Evolutionary conservation across 2,329 filamentous ascomycete species (phyloP), one percentile per base, ranked within the genome.

Genomic region (Penicillium sclerotigenum): DNA sequence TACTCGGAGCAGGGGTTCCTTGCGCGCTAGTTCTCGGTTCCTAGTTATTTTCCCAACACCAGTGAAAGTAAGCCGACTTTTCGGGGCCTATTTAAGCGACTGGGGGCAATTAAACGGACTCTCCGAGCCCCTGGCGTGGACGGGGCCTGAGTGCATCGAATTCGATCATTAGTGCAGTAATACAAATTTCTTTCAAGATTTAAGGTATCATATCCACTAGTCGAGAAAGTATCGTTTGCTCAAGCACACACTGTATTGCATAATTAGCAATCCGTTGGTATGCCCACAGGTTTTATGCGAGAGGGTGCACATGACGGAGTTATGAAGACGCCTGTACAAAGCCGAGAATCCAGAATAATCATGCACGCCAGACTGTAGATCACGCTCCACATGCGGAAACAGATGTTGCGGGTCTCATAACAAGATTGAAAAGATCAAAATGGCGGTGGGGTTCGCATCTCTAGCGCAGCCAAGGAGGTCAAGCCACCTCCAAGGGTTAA

Each of bases 401-500:
- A 22, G 33, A 48, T 18, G 7, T 9, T 47, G 49, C 45, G 52
- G 56, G 29, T 31, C 49, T 31, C 49, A 47, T 4, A 40, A 26
- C 6, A 40, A 41, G 24, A 53, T 47, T 18, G 18, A 20, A 45
- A 37, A 28, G 28, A 48, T 41, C 33, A 5, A 42, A 59, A 31
- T 18, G 24, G 31, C 33, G 26, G 50, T 48, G 58, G 26, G 22
- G 37, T 26, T 33, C 18, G 11, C 20, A 40, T 54, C 38, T 49
- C 38, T 47, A 40, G 56, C 45, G 36, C 36, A 33, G 33, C 34
- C 52, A 52, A 52, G 33, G 20, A 28, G 26, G 24, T 45, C 31
- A 34, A 43, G n/a, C 9, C 11, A n/a, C 10, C 33, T 24, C 31
- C 13, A 24, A 50, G 2, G 20, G 18, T 10, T 34, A 14, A 42